A percentile compares a stretch with the other conserved stretches of the same genome.
Conservation (phyloP, 495 filamentous ascomycete genomes). For the Schizothecium vesticola region DNA sequence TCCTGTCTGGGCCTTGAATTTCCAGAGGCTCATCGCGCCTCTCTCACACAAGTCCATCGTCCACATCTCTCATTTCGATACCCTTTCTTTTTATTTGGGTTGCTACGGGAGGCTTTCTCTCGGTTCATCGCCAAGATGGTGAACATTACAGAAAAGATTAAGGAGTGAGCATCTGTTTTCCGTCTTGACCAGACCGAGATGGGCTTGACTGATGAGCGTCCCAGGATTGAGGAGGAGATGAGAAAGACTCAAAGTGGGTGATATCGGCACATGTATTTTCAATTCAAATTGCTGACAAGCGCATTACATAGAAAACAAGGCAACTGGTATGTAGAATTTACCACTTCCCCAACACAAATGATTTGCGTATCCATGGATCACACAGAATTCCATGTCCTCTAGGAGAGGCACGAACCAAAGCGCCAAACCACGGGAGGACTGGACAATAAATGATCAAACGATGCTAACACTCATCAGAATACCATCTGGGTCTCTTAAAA, state of each 20-base stretch:
- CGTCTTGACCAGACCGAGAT: neutral
- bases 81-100: neutral
- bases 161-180: constrained; percentile 60
- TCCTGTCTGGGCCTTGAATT: constrained; percentile 2
- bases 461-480: constrained; percentile 54
- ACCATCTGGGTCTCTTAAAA: constrained; percentile 96
- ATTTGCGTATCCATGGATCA: neutral
- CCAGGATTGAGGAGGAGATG: constrained; percentile 99
- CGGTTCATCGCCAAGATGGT: constrained; percentile 71
- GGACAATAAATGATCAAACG: too few relatives aligned
- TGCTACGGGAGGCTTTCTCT: neutral
- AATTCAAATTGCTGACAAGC: constrained; percentile 21
- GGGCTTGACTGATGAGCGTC: constrained; percentile 17
- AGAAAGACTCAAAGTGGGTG: constrained; percentile 85
- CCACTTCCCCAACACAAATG: constrained; percentile 6
- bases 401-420: neutral
- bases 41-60: neutral
- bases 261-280: neutral
- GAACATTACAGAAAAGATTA: constrained; percentile 99
- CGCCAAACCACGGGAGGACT: too few relatives aligned
- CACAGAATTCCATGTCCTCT: neutral
- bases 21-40: neutral
- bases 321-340: constrained; percentile 63
- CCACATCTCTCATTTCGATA: neutral
- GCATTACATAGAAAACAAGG: constrained; percentile 80